A percentile compares a stretch with the other conserved stretches of the same genome.
phyloP scores from a whole-genome alignment of 257 asterid genomes.

The Petrea volubilis region DNA sequence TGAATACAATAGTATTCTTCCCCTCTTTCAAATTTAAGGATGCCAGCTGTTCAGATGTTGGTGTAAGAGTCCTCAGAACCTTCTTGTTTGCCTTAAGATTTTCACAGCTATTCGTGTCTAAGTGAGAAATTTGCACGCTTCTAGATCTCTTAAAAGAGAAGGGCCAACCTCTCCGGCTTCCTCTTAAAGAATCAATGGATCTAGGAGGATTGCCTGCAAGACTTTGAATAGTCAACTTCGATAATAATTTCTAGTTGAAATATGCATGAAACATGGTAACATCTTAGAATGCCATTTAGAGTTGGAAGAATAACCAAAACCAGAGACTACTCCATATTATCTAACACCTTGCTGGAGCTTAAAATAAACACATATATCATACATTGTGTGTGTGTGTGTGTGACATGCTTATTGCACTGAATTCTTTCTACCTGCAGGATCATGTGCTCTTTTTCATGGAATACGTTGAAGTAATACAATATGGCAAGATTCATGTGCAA shows the following conservation, averaged over 20 bases:
- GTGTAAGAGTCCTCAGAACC: conserved; percentile 51
- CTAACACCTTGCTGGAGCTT: too few species aligned
- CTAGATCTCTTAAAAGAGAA: conserved; percentile 49
- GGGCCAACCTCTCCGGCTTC: conserved; percentile 49
- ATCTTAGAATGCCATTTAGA: not conserved
- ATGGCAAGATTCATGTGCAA: not conserved
- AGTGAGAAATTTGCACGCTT: conserved; percentile 33
- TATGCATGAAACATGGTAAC: not conserved
- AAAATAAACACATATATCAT: too few species aligned
- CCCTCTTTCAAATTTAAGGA: conserved; percentile 84
- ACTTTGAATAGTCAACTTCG: conserved; percentile 22
- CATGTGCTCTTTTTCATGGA: not conserved
- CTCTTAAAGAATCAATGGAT: conserved; percentile 34
- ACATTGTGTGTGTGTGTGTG: not conserved
- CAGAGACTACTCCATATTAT: too few species aligned
- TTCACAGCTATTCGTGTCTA: conserved; percentile 26
- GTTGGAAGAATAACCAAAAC: not conserved
- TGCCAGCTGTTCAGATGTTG: conserved; percentile 80
- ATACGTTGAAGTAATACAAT: too few species aligned
- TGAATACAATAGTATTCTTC: conserved; percentile 67
- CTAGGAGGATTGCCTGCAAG: conserved; percentile 49
- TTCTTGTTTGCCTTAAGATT: conserved; percentile 44
- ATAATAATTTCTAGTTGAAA: conserved; percentile 9
- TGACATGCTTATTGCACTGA: not conserved
- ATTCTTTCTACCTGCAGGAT: not conserved